phyloP scores from a whole-genome alignment of 2,329 filamentous ascomycete genomes.

The Seiridium unicorne region DNA sequence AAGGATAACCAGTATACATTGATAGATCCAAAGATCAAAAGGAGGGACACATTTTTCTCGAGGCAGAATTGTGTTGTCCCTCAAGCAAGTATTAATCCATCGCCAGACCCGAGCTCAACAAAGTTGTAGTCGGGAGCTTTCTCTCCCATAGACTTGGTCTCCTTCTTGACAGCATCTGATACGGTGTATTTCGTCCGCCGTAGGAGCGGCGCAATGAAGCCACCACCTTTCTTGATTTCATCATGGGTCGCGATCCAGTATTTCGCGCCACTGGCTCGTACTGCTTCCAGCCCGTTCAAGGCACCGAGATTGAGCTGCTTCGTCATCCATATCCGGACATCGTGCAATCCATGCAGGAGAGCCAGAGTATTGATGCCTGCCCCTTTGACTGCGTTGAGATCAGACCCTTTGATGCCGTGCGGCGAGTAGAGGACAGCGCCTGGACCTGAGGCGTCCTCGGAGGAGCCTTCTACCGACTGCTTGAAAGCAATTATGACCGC shows the following conservation, averaged over 20 bases:
- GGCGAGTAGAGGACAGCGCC: conserved; percentile 59
- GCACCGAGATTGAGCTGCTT: conserved; percentile 65
- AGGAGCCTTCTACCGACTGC: conserved; percentile 13
- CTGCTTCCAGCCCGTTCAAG: conserved; percentile 58
- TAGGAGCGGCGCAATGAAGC: conserved; percentile 53
- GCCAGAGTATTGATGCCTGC: conserved; percentile 51
- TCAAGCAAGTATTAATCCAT: conserved; percentile 46
- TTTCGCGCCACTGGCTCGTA: conserved; percentile 47
- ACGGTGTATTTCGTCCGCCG: conserved; percentile 41
- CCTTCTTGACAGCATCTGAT: conserved; percentile 38
- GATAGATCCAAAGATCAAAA: too few relatives aligned
- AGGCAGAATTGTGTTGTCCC: neutral
- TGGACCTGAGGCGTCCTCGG: conserved; percentile 10
- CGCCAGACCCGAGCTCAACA: conserved; percentile 54
- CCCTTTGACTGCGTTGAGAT: conserved; percentile 40
- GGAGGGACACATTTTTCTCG: too few relatives aligned
- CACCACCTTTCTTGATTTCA: conserved; percentile 58
- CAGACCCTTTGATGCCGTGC: conserved; percentile 53
- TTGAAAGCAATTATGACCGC: conserved; percentile 58
- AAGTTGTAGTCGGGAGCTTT: conserved; percentile 43
- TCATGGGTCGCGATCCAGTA: conserved; percentile 69
- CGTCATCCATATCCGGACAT: conserved; percentile 47
- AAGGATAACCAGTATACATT: too few relatives aligned
- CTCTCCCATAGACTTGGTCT: conserved; percentile 24
- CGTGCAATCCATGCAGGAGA: conserved; percentile 63